Conservation (phyloP, 257 asterid genomes). For the Parsonsia alboflavescens region DNA sequence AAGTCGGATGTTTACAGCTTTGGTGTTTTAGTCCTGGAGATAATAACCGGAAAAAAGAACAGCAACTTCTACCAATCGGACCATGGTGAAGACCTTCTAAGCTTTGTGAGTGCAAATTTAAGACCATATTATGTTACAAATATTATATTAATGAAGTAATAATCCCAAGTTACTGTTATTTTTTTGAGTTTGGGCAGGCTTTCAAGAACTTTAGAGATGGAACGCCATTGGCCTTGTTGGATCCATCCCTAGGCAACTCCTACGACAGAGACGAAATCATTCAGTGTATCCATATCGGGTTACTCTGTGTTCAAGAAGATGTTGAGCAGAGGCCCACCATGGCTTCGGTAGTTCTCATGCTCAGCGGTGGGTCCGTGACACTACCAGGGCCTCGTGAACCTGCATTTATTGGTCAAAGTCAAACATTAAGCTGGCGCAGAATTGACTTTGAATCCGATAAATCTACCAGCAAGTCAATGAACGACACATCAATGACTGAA, state of each 20-base stretch:
- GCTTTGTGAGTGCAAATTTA: conserved; percentile 7
- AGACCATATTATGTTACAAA: too few species aligned
- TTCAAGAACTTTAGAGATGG: conserved; percentile 27
- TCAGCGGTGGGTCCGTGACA: conserved; percentile 14
- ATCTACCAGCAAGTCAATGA: not conserved
- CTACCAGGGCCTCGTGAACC: conserved; percentile 24
- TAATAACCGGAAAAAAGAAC: conserved; percentile 11
- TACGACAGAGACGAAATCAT: conserved; percentile 12
- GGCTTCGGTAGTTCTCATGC: conserved; percentile 32
- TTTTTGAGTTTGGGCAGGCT: too few species aligned
- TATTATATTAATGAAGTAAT: too few species aligned
- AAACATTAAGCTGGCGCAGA: too few species aligned
- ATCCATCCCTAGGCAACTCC: conserved; percentile 6
- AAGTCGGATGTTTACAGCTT: conserved; percentile 10
- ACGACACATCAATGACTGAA: conserved; percentile 4
- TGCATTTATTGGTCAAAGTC: conserved; percentile 3
- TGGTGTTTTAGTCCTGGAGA: conserved; percentile 8
- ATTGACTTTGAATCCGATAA: not conserved
- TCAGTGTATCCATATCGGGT: conserved; percentile 25
- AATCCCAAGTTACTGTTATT: too few species aligned
- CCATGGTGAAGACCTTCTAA: conserved; percentile 6
- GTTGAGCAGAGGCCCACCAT: conserved; percentile 27
- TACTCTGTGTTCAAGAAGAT: conserved; percentile 30
- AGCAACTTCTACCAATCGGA: conserved; percentile 1
- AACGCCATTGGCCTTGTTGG: conserved; percentile 16